Conservation (phyloP, 352 stramenopile species). For the Hyaloperonospora arabidopsidis region DNA sequence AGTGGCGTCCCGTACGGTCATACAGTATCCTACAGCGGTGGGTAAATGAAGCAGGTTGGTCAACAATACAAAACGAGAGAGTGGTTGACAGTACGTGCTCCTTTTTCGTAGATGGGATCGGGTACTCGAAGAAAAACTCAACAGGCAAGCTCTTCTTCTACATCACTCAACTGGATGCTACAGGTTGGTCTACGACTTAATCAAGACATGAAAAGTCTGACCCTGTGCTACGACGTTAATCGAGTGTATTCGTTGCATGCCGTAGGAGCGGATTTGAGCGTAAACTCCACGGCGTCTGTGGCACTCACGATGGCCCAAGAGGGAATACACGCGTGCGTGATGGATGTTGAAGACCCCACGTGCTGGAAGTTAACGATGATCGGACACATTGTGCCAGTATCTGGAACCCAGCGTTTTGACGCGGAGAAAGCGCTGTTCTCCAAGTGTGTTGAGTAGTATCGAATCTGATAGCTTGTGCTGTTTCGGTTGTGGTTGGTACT, state of each 20-base stretch:
- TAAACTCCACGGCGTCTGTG: constrained; percentile 47
- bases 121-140: constrained; percentile 34
- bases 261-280: constrained; percentile 39
- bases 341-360: constrained; percentile 61
- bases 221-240: not conserved
- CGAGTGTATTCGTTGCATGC: not conserved
- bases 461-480: not conserved
- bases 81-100: not conserved
- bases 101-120: constrained; percentile 39
- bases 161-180: constrained; percentile 44
- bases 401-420: constrained; percentile 25
- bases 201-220: too few relatives aligned
- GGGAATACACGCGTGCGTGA: constrained; percentile 44
- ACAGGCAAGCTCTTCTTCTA: constrained; percentile 71
- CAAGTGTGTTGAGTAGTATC: constrained; percentile 10
- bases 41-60: too few relatives aligned
- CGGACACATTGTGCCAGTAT: constrained; percentile 38
- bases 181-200: constrained; percentile 14
- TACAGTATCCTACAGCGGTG: constrained; percentile 67
- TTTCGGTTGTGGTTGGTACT: not conserved
- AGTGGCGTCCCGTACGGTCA: constrained; percentile 44
- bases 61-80: not conserved
- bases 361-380: constrained; percentile 56
- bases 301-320: constrained; percentile 56
- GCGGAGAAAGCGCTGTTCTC: constrained; percentile 58